Conservation (phyloP, 2,329 filamentous ascomycete species). For the Dactylonectria macrodidyma region DNA sequence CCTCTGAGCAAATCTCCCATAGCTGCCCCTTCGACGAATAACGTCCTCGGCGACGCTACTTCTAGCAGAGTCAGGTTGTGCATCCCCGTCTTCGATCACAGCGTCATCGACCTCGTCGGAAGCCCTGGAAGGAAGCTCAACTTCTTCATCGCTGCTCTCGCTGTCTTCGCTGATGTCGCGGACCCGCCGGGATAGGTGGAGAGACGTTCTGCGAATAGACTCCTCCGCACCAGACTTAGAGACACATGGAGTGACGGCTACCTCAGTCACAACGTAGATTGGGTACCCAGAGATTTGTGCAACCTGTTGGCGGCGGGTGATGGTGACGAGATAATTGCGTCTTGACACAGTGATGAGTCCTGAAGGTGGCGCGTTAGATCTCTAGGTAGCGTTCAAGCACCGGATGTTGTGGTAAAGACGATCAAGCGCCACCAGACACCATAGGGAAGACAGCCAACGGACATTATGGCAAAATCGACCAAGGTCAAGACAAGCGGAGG, state of each 20-base stretch:
- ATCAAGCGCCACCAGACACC: background rate
- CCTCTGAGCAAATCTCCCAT: slow-evolving; percentile 88
- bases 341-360: slow-evolving; percentile 88
- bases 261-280: slow-evolving; percentile 89
- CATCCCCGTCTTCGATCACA: slow-evolving; percentile 51
- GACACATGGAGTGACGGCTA: slow-evolving; percentile 89
- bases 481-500: background rate
- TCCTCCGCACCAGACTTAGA: slow-evolving; percentile 81
- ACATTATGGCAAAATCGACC: background rate
- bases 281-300: slow-evolving; percentile 87
- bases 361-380: slow-evolving; percentile 54
- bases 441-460: background rate
- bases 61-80: slow-evolving; percentile 52
- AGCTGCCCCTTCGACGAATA: slow-evolving; percentile 84
- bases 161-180: slow-evolving; percentile 59
- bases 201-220: slow-evolving; percentile 76
- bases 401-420: background rate
- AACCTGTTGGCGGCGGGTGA: slow-evolving; percentile 89
- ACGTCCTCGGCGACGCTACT: slow-evolving; percentile 90
- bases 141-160: slow-evolving; percentile 65
- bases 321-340: slow-evolving; percentile 87
- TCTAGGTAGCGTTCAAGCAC: background rate
- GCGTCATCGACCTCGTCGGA: slow-evolving; percentile 63
- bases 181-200: slow-evolving; percentile 56
- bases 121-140: slow-evolving; percentile 51